phyloP scores from a whole-genome alignment of 2,329 filamentous ascomycete genomes.

The Cercospora beticola region DNA sequence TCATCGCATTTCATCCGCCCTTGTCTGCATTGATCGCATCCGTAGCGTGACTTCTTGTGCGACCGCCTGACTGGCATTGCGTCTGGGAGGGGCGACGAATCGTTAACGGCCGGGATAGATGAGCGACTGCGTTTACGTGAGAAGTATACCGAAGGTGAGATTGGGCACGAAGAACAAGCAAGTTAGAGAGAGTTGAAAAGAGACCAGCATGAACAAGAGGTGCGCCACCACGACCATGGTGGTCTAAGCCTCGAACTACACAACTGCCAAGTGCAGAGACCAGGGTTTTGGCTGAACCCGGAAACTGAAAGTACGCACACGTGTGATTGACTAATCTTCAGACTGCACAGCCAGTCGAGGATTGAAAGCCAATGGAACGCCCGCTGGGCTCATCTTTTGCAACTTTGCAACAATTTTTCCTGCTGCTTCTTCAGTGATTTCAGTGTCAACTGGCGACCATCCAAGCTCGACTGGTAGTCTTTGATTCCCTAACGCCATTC shows the following conservation, averaged over 20 bases:
- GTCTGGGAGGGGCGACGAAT: neutral
- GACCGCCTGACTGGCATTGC: neutral
- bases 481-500: neutral
- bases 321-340: neutral
- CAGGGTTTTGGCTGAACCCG: neutral
- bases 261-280: neutral
- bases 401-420: neutral
- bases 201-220: neutral
- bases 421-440: neutral
- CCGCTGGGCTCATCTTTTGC: neutral
- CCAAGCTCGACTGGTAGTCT: neutral
- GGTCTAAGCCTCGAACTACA: neutral
- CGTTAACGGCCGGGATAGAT: neutral
- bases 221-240: neutral
- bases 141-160: neutral
- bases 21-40: neutral
- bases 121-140: neutral
- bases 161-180: neutral
- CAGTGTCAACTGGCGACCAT: neutral
- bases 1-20: neutral
- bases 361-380: neutral
- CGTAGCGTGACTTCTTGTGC: neutral
- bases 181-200: neutral
- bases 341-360: neutral
- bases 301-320: neutral